Percentiles rank a stretch among this genome's conserved stretches.
phyloP scores from a whole-genome alignment of 2,329 filamentous ascomycete genomes.

The Sporothrix pseudoabietina region DNA sequence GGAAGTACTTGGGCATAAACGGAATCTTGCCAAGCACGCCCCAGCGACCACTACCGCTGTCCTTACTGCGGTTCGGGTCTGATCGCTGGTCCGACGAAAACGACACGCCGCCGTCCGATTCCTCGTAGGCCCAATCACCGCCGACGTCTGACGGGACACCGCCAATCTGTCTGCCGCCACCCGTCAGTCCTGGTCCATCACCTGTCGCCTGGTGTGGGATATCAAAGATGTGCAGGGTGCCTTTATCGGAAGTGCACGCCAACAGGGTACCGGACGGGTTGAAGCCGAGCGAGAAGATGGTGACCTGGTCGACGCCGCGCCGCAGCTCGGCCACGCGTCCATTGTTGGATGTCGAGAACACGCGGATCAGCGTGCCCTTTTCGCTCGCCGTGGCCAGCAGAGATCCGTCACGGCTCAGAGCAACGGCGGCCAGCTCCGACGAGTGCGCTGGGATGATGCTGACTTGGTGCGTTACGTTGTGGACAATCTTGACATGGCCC shows the following conservation, averaged over 20 bases:
- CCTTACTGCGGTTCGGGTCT: conserved; percentile 32
- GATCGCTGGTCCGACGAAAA: conserved; percentile 27
- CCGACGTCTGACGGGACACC: conserved; percentile 27
- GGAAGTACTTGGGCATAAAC: conserved; percentile 82
- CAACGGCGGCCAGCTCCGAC: conserved; percentile 74
- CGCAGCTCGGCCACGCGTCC: conserved; percentile 82
- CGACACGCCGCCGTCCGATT: conserved; percentile 31
- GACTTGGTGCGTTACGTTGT: conserved; percentile 75
- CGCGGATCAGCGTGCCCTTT: conserved; percentile 83
- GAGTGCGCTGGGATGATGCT: conserved; percentile 93
- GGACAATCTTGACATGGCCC: conserved; percentile 87
- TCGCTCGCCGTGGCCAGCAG: conserved; percentile 89
- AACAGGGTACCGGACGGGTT: conserved; percentile 78
- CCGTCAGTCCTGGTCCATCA: not conserved
- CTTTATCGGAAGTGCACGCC: conserved; percentile 95
- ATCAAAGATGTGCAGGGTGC: conserved; percentile 92
- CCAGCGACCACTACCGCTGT: conserved; percentile 69
- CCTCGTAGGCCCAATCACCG: conserved; percentile 34
- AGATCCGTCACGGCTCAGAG: conserved; percentile 76
- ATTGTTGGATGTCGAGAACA: conserved; percentile 79
- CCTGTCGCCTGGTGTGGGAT: conserved; percentile 57
- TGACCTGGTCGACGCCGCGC: conserved; percentile 83
- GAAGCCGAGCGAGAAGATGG: conserved; percentile 85
- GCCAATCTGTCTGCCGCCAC: not conserved
- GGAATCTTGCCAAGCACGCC: conserved; percentile 82